Percentiles rank a stretch among this genome's conserved stretches.
These are phyloP conservation scores for Cytospora piceicola DNA, from an alignment of 2,329 filamentous ascomycete genomes.

Conservation along the genomic window DNA sequence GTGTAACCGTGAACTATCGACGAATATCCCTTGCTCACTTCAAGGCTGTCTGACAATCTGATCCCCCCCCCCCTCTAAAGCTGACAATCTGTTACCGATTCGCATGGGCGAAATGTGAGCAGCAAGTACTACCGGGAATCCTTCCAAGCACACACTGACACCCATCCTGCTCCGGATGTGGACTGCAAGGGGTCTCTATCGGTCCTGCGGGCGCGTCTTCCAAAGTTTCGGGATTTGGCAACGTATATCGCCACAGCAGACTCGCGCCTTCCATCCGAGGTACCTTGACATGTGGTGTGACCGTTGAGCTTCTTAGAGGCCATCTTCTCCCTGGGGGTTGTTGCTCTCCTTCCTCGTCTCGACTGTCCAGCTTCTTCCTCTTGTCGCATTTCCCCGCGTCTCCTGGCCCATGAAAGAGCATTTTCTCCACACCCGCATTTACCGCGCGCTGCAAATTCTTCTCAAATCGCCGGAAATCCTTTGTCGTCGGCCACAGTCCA, in stretches of 20 bases:
- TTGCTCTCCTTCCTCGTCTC: not conserved
- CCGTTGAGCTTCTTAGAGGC: slow-evolving; percentile 18
- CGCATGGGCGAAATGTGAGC: not conserved
- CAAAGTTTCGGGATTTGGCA: slow-evolving; percentile 5
- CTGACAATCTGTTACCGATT: not conserved
- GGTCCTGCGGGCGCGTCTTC: not conserved
- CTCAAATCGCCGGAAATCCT: slow-evolving; percentile 46
- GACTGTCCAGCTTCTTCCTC: not conserved
- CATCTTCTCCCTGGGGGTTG: not conserved
- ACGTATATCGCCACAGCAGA: slow-evolving; percentile 39
- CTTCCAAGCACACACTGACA: not conserved
- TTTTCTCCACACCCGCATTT: slow-evolving; percentile 35
- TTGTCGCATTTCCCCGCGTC: slow-evolving; percentile 14
- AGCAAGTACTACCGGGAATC: not conserved
- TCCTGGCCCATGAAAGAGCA: slow-evolving; percentile 28
- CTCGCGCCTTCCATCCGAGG: slow-evolving; percentile 38
- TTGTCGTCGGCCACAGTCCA: slow-evolving; percentile 43
- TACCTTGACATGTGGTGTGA: slow-evolving; percentile 3
- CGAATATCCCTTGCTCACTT: not conserved
- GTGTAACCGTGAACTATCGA: not conserved
- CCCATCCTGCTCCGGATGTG: not conserved
- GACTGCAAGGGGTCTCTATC: not conserved
- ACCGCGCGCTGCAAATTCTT: slow-evolving; percentile 41
- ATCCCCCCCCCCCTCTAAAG: not conserved
- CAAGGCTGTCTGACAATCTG: not conserved